Base-by-base conservation (phyloP, 1,284 basidiomycete species). In the Melanopsichium pennsylvanicum region DNA sequence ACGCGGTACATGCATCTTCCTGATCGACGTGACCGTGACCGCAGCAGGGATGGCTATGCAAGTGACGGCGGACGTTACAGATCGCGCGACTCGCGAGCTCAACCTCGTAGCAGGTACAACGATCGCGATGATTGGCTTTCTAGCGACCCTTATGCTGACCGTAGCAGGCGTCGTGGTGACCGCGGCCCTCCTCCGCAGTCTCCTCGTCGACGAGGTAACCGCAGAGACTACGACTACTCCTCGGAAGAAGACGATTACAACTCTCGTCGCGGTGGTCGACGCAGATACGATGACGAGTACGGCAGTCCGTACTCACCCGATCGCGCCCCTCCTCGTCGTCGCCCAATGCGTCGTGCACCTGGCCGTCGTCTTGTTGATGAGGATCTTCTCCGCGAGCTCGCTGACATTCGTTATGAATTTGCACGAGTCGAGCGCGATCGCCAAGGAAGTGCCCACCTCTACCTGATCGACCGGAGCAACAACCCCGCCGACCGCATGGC, bases 341-440 rank as follows among this genome's bases (percentile, higher is more conserved):
- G 42, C 2, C 42, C 47, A 13, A 49, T 59, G 49, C 46, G 41
- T 12, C 55, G 59, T 15, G 57, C 60, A 19, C 57, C 58, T 5
- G 58, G 64, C 16, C 58, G 60, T 13, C 72, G 70, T 10, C 52
- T 77, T 1, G 69, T 75, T 6, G 73, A 77, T 36, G 75, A 77
- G 41, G 75, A 77, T 31, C 50, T 77, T 4, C 60, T 77, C 3
- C 70, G 73, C 21, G 73, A 77, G 39, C 75, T 77, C 19, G 73
- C 75, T 4, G 62, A 62, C 23, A 64, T 77, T 25, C 71, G 73
- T 3, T 51, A 61, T 36, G 56, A 68, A 21, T 67, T 70, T 26
- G 74, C 66, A 1, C 52, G 46, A 5, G 54, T 67, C 18, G 73
- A 75, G 56, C 50, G 47, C 10, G 52, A 59, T 18, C 63, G 69